Conservation (phyloP, 805 yeast genomes). For the Sugiyamaella marilandica region DNA sequence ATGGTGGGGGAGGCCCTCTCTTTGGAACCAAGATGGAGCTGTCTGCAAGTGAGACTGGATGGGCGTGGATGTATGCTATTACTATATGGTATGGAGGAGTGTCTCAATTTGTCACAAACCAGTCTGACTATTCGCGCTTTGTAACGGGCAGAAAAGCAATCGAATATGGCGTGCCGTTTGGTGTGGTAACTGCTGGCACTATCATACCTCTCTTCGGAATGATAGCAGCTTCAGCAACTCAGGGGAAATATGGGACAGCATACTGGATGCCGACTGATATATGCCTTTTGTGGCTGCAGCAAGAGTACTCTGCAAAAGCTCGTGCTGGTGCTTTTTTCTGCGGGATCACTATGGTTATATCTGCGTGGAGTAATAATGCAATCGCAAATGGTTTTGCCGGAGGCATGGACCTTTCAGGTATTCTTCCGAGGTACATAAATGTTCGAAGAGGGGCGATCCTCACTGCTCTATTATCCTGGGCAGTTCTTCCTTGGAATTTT, state of each 20-base stretch:
- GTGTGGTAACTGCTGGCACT: constrained; percentile 39
- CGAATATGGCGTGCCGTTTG: constrained; percentile 37
- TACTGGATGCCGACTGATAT: constrained; percentile 46
- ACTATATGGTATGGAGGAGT: constrained; percentile 39
- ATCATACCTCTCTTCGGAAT: constrained; percentile 46
- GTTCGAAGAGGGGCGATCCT: constrained; percentile 40
- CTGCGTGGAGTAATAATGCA: constrained; percentile 8
- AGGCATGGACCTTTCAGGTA: constrained; percentile 49
- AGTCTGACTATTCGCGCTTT: constrained; percentile 42
- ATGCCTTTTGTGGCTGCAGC: constrained; percentile 36
- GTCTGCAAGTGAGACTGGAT: not conserved
- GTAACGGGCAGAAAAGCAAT: constrained; percentile 37
- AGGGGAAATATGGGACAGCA: constrained; percentile 36
- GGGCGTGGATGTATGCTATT: constrained; percentile 20
- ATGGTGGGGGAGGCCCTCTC: constrained; percentile 20
- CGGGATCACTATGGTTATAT: constrained; percentile 21
- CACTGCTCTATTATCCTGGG: constrained; percentile 28
- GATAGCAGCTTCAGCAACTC: constrained; percentile 42
- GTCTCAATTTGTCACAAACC: constrained; percentile 39
- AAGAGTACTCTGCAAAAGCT: constrained; percentile 35
- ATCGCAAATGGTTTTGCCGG: constrained; percentile 42
- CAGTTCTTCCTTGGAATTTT: constrained; percentile 39
- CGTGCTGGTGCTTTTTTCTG: constrained; percentile 27
- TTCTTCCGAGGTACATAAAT: constrained; percentile 41
- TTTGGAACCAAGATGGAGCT: constrained; percentile 17